phyloP scores from a whole-genome alignment of 2,329 filamentous ascomycete species.

The Hymenoscyphus albidus region DNA sequence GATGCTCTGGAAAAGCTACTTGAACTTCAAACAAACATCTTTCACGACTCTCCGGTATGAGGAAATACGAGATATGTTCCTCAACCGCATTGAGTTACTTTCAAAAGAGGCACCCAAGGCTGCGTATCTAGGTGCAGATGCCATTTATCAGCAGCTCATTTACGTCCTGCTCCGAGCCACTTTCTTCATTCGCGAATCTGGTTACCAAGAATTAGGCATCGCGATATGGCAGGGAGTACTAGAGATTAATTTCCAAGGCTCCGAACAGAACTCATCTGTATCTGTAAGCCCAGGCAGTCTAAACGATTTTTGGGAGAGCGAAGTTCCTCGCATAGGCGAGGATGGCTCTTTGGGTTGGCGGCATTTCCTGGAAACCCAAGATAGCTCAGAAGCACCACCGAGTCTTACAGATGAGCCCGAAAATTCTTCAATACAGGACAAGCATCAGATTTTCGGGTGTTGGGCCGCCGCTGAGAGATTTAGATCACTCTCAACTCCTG shows the following conservation, averaged over 20 bases:
- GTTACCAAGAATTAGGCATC: conserved; percentile 72
- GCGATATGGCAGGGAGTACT: conserved; percentile 80
- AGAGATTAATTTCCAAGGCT: conserved; percentile 65
- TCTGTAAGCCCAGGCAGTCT: conserved; percentile 44
- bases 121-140: conserved; percentile 9
- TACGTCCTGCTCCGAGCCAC: conserved; percentile 76
- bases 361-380: conserved; percentile 41
- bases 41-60: conserved; percentile 67
- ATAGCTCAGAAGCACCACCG: conserved; percentile 19
- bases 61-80: conserved; percentile 55
- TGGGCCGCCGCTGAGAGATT: conserved; percentile 53
- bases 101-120: conserved; percentile 21
- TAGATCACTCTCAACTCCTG: conserved; percentile 56
- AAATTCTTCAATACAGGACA: conserved; percentile 16
- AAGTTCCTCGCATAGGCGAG: conserved; percentile 76
- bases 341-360: conserved; percentile 66
- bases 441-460: conserved; percentile 36
- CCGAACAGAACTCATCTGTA: conserved; percentile 34
- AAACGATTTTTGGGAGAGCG: conserved; percentile 81
- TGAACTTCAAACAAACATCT: conserved; percentile 69
- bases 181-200: conserved; percentile 68
- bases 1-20: conserved; percentile 66
- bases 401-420: conserved; percentile 21
- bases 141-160: conserved; percentile 43
- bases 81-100: conserved; percentile 53